These are phyloP conservation scores for Corynespora cassiicola DNA, from an alignment of 2,329 filamentous ascomycete species.

Conservation along the genomic window DNA sequence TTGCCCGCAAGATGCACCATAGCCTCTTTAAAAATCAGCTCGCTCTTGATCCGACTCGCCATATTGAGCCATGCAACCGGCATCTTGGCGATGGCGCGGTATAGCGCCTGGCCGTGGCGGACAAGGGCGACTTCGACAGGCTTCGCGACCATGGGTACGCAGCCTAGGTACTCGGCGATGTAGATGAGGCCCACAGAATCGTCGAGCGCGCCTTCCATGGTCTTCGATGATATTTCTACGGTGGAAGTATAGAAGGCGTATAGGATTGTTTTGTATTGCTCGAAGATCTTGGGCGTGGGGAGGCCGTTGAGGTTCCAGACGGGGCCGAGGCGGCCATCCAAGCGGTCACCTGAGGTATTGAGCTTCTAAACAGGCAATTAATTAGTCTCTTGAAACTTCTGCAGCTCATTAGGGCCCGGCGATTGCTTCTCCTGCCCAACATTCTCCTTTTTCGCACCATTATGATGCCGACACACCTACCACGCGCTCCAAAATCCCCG, in stretches of 20 bases:
- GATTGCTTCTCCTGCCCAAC: too few relatives aligned
- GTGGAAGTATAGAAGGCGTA: conserved; percentile 55
- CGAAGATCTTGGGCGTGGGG: conserved; percentile 32
- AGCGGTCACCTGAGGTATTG: conserved; percentile 36
- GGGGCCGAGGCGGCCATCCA: conserved; percentile 19
- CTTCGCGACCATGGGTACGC: conserved; percentile 50
- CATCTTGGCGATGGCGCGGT: conserved; percentile 49
- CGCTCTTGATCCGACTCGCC: conserved; percentile 53
- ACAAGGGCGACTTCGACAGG: conserved; percentile 57
- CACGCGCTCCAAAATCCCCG: conserved; percentile 31
- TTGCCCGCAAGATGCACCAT: conserved; percentile 53
- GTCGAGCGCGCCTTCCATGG: conserved; percentile 47
- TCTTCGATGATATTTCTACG: conserved; percentile 48
- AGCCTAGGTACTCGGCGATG: conserved; percentile 55
- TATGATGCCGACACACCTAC: too few relatives aligned
- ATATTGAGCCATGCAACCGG: conserved; percentile 56
- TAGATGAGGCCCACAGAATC: conserved; percentile 51
- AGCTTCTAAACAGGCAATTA: conserved; percentile 42
- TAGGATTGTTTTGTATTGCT: conserved; percentile 53
- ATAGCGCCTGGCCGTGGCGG: conserved; percentile 54
- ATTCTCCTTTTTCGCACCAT: too few relatives aligned
- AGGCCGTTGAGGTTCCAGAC: conserved; percentile 45
- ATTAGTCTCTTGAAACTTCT: too few relatives aligned
- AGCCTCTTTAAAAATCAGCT: conserved; percentile 53
- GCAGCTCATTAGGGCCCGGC: too few relatives aligned